Conservation (phyloP, 2,329 filamentous ascomycete species). For the Emericellopsis cladophorae region DNA sequence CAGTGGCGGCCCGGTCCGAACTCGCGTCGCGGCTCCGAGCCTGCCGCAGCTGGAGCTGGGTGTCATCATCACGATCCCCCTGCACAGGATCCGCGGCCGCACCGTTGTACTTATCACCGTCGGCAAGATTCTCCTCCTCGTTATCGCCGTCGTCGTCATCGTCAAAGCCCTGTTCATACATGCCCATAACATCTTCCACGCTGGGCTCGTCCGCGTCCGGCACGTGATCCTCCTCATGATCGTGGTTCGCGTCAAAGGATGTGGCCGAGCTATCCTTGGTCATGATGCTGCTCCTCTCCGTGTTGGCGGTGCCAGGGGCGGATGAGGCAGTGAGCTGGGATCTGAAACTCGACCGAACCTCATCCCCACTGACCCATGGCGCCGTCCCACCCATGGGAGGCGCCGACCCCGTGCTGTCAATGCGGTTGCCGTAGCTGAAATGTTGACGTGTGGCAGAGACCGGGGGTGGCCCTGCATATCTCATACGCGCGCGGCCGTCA, state of each 20-base stretch:
- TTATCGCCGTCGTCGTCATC: slow-evolving; percentile 20
- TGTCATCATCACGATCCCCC: background rate
- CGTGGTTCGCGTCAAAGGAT: slow-evolving; percentile 34
- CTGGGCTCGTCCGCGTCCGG: slow-evolving; percentile 41
- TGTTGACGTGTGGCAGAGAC: slow-evolving; percentile 14
- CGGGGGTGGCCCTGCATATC: slow-evolving; percentile 12
- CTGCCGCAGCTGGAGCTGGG: no score
- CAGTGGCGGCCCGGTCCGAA: no score
- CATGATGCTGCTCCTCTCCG: slow-evolving; percentile 69
- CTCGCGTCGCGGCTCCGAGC: no score
- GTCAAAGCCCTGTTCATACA: slow-evolving; percentile 52
- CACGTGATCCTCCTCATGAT: slow-evolving; percentile 15
- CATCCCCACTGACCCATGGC: slow-evolving; percentile 37
- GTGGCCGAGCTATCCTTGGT: slow-evolving; percentile 68
- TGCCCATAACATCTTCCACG: slow-evolving; percentile 57
- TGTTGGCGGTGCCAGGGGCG: slow-evolving; percentile 49
- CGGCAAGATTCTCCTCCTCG: no score
- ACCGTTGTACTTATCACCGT: no score
- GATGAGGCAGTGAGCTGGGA: slow-evolving; percentile 43
- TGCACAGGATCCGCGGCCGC: no score
- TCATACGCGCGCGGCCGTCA: slow-evolving; percentile 16
- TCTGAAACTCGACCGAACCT: slow-evolving; percentile 41
- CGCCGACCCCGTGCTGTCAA: slow-evolving; percentile 24
- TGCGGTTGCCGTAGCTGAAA: slow-evolving; percentile 11
- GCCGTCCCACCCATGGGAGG: slow-evolving; percentile 17